Conservation (phyloP, 768 basidiomycete species). For the Rhizopogon vesiculosus region DNA sequence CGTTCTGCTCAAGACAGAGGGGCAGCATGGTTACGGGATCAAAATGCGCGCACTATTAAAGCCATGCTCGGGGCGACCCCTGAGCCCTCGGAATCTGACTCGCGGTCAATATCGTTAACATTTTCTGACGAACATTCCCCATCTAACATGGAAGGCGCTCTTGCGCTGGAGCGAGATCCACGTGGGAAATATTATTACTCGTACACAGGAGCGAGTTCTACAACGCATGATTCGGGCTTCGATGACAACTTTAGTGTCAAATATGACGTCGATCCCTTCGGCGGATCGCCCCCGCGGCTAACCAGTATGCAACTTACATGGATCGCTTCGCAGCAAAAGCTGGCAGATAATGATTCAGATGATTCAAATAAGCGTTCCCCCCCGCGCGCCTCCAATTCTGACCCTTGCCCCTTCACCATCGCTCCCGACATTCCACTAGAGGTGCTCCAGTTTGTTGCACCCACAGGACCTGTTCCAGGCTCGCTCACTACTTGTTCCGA, state of each 20-base stretch:
- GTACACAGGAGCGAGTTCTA: slow-evolving; percentile 50
- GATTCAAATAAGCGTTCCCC: slow-evolving; percentile 3
- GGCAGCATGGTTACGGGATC: slow-evolving; percentile 79
- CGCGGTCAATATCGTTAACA: slow-evolving; percentile 35
- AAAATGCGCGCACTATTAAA: slow-evolving; percentile 62
- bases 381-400: slow-evolving; percentile 10
- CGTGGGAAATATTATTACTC: slow-evolving; percentile 76
- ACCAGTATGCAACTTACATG: slow-evolving; percentile 65
- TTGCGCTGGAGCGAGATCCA: slow-evolving; percentile 62
- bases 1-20: slow-evolving; percentile 60
- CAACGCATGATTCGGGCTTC: slow-evolving; percentile 48
- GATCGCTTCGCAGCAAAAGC: slow-evolving; percentile 51
- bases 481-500: slow-evolving; percentile 78
- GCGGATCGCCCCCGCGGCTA: slow-evolving; percentile 37
- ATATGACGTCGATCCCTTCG: slow-evolving; percentile 24
- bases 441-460: slow-evolving; percentile 46
- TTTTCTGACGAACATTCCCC: slow-evolving; percentile 24
- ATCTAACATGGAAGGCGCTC: slow-evolving; percentile 50
- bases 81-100: slow-evolving; percentile 55
- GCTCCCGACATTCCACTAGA: slow-evolving; percentile 43
- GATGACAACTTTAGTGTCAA: slow-evolving; percentile 43
- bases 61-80: slow-evolving; percentile 54
- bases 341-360: slow-evolving; percentile 15
- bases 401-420: slow-evolving; percentile 13
- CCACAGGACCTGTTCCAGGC: slow-evolving; percentile 48